Conservation (phyloP, 306 rosid genomes). For the Abrus precatorius region DNA sequence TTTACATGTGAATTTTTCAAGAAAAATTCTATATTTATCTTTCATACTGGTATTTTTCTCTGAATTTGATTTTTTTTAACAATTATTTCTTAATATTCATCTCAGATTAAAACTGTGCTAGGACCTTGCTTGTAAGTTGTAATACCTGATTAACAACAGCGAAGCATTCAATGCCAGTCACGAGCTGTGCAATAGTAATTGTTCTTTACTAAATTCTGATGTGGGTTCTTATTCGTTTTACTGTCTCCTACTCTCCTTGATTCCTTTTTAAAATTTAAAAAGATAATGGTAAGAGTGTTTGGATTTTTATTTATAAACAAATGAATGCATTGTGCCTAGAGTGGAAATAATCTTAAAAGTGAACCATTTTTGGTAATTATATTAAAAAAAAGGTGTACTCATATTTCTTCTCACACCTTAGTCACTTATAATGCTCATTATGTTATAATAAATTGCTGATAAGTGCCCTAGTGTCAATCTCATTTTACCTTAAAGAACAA, state of each 20-base stretch:
- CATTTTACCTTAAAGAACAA: no score
- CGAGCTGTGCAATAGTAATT: background rate
- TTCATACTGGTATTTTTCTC: background rate
- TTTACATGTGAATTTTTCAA: no score
- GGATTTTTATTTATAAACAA: background rate
- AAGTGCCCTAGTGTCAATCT: no score
- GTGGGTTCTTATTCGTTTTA: background rate
- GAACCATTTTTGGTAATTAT: background rate
- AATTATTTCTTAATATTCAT: background rate
- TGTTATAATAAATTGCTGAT: no score
- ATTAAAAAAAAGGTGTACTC: background rate
- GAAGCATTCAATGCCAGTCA: background rate
- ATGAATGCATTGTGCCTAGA: background rate
- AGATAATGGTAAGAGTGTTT: background rate
- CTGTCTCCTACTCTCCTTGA: background rate
- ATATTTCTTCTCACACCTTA: no score
- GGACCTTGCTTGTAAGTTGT: background rate
- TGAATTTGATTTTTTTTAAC: background rate
- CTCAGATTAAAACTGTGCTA: background rate
- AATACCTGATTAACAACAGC: background rate
- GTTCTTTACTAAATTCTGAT: background rate
- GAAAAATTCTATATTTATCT: no score
- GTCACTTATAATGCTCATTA: no score
- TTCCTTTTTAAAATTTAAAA: background rate
- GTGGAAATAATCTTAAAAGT: background rate